Percentiles rank a stretch among this genome's conserved stretches.
These are phyloP conservation scores for Penicillium ucsense DNA, from an alignment of 495 filamentous ascomycete species.

Conservation along the genomic window DNA sequence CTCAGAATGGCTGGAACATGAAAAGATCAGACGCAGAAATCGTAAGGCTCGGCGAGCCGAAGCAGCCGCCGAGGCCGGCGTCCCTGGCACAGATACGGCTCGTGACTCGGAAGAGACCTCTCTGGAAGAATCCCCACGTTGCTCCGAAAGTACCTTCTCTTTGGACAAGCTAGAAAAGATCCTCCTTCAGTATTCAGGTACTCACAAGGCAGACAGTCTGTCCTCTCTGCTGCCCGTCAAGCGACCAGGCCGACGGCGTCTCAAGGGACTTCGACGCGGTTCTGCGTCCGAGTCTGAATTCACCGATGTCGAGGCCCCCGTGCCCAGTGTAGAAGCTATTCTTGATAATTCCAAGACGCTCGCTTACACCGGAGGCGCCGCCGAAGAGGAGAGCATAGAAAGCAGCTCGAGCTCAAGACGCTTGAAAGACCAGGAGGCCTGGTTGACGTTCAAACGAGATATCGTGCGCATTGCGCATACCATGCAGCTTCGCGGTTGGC, in stretches of 20 bases:
- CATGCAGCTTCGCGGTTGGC: slow-evolving; percentile 80
- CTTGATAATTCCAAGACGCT: slow-evolving; percentile 86
- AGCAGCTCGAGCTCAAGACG: slow-evolving; percentile 21
- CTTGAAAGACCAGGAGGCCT: slow-evolving; percentile 61
- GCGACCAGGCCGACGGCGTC: slow-evolving; percentile 19
- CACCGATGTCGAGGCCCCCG: slow-evolving; percentile 56
- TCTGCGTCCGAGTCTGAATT: slow-evolving; percentile 73
- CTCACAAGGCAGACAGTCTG: slow-evolving; percentile 17
- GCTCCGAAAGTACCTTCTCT: slow-evolving; percentile 51
- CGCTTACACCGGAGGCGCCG: slow-evolving; percentile 54
- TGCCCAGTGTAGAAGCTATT: slow-evolving; percentile 67
- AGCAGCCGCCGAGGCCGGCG: slow-evolving; percentile 9
- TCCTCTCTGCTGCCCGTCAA: slow-evolving; percentile 29
- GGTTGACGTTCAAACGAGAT: slow-evolving; percentile 78
- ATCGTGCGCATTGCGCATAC: slow-evolving; percentile 86
- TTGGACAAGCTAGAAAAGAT: slow-evolving; percentile 64
- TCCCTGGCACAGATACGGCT: slow-evolving; percentile 8
- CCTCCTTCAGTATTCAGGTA: slow-evolving; percentile 43
- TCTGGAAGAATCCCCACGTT: slow-evolving; percentile 18
- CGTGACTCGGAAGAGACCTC: slow-evolving; percentile 18
- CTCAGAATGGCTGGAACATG: slow-evolving; percentile 67
- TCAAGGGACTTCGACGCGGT: slow-evolving; percentile 29
- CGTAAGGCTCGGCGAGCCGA: slow-evolving; percentile 30
- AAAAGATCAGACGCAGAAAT: slow-evolving; percentile 54
- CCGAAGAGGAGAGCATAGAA: slow-evolving; percentile 31